A percentile compares a stretch with the other conserved stretches of the same genome.
These are phyloP conservation scores for Aspergillus campestris DNA, from an alignment of 495 filamentous ascomycete species.

Conservation along the genomic window DNA sequence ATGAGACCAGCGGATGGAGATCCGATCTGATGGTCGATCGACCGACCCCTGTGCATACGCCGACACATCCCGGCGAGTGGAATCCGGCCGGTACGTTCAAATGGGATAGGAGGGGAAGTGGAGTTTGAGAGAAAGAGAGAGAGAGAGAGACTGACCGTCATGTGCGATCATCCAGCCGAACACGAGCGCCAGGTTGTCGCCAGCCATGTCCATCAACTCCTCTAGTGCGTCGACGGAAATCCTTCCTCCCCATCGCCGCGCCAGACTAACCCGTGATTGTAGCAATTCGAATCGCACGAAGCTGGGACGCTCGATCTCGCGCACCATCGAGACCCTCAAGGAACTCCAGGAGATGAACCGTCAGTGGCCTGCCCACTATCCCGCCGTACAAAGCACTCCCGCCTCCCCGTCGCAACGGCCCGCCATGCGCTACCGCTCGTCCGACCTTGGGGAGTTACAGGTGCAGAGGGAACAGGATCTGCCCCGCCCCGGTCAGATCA, in stretches of 20 bases:
- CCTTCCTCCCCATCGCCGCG: slow-evolving; percentile 2
- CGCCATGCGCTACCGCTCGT: slow-evolving; percentile 46
- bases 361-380: slow-evolving; percentile 91
- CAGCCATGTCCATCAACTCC: slow-evolving; percentile 64
- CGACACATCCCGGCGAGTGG: slow-evolving; percentile 39
- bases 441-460: slow-evolving; percentile 26
- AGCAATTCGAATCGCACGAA: slow-evolving; percentile 86
- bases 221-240: slow-evolving; percentile 41
- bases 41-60: slow-evolving; percentile 51
- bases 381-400: slow-evolving; percentile 63
- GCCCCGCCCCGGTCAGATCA: slow-evolving; percentile 44
- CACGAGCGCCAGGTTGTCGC: slow-evolving; percentile 53
- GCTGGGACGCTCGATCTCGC: slow-evolving; percentile 75
- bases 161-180: slow-evolving; percentile 31
- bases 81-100: slow-evolving; percentile 32
- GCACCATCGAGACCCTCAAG: slow-evolving; percentile 71
- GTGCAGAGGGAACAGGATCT: slow-evolving; percentile 20
- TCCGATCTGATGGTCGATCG: slow-evolving; percentile 59
- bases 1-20: slow-evolving; percentile 41
- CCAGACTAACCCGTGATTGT: slow-evolving; percentile 24
- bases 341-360: slow-evolving; percentile 81
- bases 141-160: not conserved
- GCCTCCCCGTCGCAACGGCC: slow-evolving; percentile 34
- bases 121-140: not conserved
- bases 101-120: not conserved